phyloP scores from a whole-genome alignment of 345 rosid species.

The Hibiscus tridactylites region DNA sequence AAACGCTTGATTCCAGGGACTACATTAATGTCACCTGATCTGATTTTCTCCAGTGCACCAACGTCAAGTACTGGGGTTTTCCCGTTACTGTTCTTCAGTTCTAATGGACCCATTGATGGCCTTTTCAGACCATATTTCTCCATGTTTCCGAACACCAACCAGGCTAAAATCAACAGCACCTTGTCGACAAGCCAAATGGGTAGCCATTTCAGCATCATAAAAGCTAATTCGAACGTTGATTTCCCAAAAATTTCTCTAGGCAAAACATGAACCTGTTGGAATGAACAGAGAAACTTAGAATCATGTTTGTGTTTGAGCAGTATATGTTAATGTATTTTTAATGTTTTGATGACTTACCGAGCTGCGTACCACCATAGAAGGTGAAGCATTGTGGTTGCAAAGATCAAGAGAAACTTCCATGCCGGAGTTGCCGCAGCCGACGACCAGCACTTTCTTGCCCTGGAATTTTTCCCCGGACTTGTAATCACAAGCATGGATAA shows the following conservation, averaged over 20 bases:
- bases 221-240: slow-evolving; percentile 63
- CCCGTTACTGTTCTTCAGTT: slow-evolving; percentile 50
- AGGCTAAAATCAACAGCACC: slow-evolving; percentile 42
- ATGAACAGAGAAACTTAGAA: background rate
- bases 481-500: slow-evolving; percentile 62
- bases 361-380: slow-evolving; percentile 79
- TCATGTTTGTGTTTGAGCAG: background rate
- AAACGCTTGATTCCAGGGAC: slow-evolving; percentile 68
- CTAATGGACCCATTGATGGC: slow-evolving; percentile 66
- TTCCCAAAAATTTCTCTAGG: slow-evolving; percentile 75
- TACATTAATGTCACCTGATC: slow-evolving; percentile 60
- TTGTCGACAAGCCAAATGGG: slow-evolving; percentile 83
- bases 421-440: slow-evolving; percentile 96
- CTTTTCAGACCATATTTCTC: slow-evolving; percentile 60
- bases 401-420: slow-evolving; percentile 95
- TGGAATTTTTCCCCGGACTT: slow-evolving; percentile 69
- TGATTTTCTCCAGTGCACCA: slow-evolving; percentile 62
- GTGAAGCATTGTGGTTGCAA: slow-evolving; percentile 55
- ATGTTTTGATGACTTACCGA: slow-evolving; percentile 52
- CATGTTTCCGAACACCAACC: slow-evolving; percentile 47
- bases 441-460: slow-evolving; percentile 68
- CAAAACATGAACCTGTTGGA: slow-evolving; percentile 67
- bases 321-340: slow-evolving; percentile 14
- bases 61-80: slow-evolving; percentile 86
- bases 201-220: slow-evolving; percentile 49